Conservation (phyloP, 2,329 filamentous ascomycete genomes). For the Penicillium rolfsii region DNA sequence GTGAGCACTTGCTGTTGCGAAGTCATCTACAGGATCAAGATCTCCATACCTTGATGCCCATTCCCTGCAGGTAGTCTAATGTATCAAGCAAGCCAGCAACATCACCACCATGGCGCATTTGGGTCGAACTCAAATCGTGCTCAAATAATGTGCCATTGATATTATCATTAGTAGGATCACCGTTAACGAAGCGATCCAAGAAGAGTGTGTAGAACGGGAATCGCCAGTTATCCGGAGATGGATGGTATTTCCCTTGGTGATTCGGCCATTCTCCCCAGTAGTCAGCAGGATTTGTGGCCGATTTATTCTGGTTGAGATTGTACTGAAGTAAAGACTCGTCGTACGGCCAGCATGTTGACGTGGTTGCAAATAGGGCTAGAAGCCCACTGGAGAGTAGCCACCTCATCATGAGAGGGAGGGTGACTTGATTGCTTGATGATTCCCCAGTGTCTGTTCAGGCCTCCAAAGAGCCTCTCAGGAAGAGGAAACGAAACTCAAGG, state of each 20-base stretch:
- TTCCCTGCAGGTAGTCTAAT: constrained; percentile 66
- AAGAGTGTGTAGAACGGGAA: constrained; percentile 69
- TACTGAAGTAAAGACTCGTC: constrained; percentile 56
- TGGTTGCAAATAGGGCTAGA: constrained; percentile 37
- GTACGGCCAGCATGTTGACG: constrained; percentile 48
- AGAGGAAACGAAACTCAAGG: neutral
- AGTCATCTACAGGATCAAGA: neutral
- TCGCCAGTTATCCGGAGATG: constrained; percentile 65
- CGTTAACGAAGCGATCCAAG: constrained; percentile 66
- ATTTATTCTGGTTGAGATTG: constrained; percentile 64
- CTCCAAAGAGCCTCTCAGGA: neutral
- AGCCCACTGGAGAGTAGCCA: constrained; percentile 34
- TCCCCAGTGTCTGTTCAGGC: constrained; percentile 5
- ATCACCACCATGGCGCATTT: constrained; percentile 67
- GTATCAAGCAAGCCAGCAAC: constrained; percentile 61
- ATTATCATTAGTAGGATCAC: constrained; percentile 66
- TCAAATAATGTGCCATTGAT: constrained; percentile 63
- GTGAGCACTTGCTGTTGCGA: constrained; percentile 10
- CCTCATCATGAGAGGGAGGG: constrained; percentile 33
- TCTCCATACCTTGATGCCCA: constrained; percentile 61
- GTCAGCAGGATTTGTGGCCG: constrained; percentile 58
- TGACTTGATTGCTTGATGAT: neutral
- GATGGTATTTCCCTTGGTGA: constrained; percentile 50
- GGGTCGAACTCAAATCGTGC: constrained; percentile 62
- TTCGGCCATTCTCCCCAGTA: constrained; percentile 60